Evolutionary conservation across 805 yeast species (phyloP), one percentile per base, ranked within the genome.

Genomic region (Sporopachydermia lactativora): DNA sequence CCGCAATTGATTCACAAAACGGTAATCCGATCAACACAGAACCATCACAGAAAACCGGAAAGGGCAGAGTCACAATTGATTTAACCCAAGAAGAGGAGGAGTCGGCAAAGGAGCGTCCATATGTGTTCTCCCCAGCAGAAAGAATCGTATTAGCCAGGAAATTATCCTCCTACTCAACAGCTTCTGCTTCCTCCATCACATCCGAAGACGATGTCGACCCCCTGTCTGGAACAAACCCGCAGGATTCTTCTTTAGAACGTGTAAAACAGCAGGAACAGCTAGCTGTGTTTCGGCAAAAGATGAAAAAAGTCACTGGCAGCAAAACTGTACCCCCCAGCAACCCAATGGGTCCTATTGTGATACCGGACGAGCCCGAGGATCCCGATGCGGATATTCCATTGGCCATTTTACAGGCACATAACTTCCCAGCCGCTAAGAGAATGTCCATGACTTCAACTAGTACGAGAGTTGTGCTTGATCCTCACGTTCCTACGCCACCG

Each of bases 321-420:
- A 24, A 24, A 24, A 24, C 31, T n/a, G 31, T 24, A 24, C 31
- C 31, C 13, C 31, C 31, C 8, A 24, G 13, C 8, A n/a, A 8
- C n/a, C 13, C 31, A 8, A 24, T 8, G n/a, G n/a, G n/a, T n/a
- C 40, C 41, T 34, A 49, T 38, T 17, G 43, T 34, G 3, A 52
- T 42, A 3, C 52, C 47, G 14, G 53, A 46, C 19, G 57, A 51
- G 24, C 57, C 51, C 15, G 60, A 61, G 15, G 66, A 62, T 19
- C 58, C 57, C 18, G 51, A 55, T 43, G 67, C 62, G 39, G 62
- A 62, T 40, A 57, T 63, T 13, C 67, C 67, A 2, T 51, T 62
- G 28, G 64, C 60, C 11, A 55, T 62, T 37, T 45, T 63, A 34
- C 60, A 58, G 39, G 65, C 64, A 2, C 65, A 62, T 42, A 59